Base-by-base conservation (phyloP, 768 basidiomycete genomes). In the Hypsizygus marmoreus region DNA sequence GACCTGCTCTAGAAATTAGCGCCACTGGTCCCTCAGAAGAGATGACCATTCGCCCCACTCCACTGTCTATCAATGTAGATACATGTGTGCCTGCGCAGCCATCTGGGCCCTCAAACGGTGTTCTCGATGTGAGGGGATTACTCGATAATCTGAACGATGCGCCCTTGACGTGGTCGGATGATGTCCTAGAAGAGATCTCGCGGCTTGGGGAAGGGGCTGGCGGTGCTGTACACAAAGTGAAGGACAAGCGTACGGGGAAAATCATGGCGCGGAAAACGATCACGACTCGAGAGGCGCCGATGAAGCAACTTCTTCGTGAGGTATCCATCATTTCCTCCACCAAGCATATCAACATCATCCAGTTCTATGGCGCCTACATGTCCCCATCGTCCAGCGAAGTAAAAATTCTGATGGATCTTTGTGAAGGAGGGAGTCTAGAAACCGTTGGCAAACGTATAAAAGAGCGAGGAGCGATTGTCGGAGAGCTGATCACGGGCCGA, bases 241-340 rank as follows among this genome's bases (percentile, higher is more conserved):
- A 74, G 63, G 91, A 97, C 65, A 85, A 76, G 60, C 84, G 86
- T 43, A 90, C 83, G 1, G 82, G 81, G 25, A 72, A 74, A 63
- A 78, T 94, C 57, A 86, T 97, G 81, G 97, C 97, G 4, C 83
- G 94, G 60, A 99, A 99, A 75, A 89, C 91, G 7, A 93, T 95
- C 62, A 90, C 90, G 23, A 91, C 90, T 8, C 84, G 84, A 45
- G 88, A 91, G 57, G 95, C 92, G 35, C 95, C 94, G 13, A 77
- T 87, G 69, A 89, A 87, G 69, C 95, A 98, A 72, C 81, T 98
- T 47, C 75, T 93, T 47, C 84, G 97, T 46, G 97, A 99, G 69
- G 75, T 98, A 44, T 81, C 82, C 43, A 95, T 97, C 67, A 91
- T 91, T 57, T 85, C 90, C 39, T 80, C 83, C 43, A 91, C 88